Base-by-base conservation (phyloP, 225 moss, liverwort and hornwort genomes). In the Pseudoscleropodium purum region DNA sequence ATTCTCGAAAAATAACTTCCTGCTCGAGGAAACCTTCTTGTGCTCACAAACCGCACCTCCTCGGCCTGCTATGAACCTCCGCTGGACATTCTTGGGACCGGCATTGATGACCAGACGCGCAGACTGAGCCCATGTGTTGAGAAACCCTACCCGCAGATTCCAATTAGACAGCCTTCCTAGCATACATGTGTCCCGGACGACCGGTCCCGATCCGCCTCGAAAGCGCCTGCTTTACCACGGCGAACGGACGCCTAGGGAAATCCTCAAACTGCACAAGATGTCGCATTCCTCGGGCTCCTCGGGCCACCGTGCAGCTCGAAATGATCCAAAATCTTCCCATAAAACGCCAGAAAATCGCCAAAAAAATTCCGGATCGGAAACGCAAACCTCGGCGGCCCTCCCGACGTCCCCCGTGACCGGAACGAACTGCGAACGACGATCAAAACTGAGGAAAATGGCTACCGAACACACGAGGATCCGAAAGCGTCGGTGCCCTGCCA, bases 111-210 rank as follows among this genome's bases (percentile, higher is more conserved):
- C 86, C 91, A 89, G 89, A 86, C 93, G 84, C 83, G 92, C 89
- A 18, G 92, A 91, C 85, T 70, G 90, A 25, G 94, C 91, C 93
- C 94, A 93, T 91, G 81, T 61, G 92, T 91, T 36, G 90, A 88
- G 86, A 89, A 94, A 89, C 94, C 91, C 93, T 89, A 92, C 92
- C 83, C 85, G 88, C 88, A 70, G 91, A 64, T 60, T 68, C 91
- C 89, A 91, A 93, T 92, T 92, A 94, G 87, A 82, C 90, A 94
- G 80, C 90, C 93, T 92, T 88, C 93, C 91, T 41, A 91, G 94
- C 94, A 94, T 92, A 89, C 93, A 94, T 88, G 89, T 31, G 82
- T 63, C 49, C 88, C 7, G 39, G 70, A 47, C 61, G 62, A 39
- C 76, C 68, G 49, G 69, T 23, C 73, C 4, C 82, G 89, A 67